phyloP scores from a whole-genome alignment of 768 basidiomycete genomes.

The Boletus reticuloceps region DNA sequence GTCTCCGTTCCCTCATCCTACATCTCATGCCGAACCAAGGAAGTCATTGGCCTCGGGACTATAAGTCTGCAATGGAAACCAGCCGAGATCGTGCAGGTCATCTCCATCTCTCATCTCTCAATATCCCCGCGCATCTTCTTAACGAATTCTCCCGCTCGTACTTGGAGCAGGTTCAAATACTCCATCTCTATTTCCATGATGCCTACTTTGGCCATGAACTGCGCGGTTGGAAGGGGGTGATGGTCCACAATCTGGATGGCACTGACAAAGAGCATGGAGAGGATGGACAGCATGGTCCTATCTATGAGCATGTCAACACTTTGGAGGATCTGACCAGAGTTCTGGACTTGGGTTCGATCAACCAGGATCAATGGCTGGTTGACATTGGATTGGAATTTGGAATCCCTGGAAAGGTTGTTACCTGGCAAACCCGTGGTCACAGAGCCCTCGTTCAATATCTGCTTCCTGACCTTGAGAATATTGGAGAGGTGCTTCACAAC shows the following conservation, averaged over 20 bases:
- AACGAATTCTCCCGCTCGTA: fast-evolving
- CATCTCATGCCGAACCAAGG: background rate
- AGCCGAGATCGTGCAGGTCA: background rate
- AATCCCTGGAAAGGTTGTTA: background rate
- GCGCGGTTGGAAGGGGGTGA: slow-evolving; percentile 3
- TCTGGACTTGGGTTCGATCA: background rate
- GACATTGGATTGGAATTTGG: slow-evolving; percentile 2
- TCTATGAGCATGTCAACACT: background rate
- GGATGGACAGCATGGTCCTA: too few species aligned
- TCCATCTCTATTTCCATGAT: background rate
- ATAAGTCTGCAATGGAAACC: background rate
- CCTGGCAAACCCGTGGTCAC: background rate
- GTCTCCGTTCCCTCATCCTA: background rate
- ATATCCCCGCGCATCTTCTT: background rate
- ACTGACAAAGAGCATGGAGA: background rate
- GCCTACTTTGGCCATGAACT: slow-evolving; percentile 13
- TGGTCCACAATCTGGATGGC: background rate
- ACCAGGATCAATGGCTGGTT: background rate
- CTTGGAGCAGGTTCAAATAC: background rate
- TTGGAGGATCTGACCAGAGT: background rate
- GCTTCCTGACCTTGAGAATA: background rate
- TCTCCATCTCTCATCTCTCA: background rate
- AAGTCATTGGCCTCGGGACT: background rate
- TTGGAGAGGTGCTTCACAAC: fast-evolving
- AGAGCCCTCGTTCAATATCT: fast-evolving